A percentile compares a stretch with the other conserved stretches of the same genome.
Evolutionary conservation across 176 grass and related monocot genomes (phyloP).

Genomic region (Eragrostis curvula): DNA sequence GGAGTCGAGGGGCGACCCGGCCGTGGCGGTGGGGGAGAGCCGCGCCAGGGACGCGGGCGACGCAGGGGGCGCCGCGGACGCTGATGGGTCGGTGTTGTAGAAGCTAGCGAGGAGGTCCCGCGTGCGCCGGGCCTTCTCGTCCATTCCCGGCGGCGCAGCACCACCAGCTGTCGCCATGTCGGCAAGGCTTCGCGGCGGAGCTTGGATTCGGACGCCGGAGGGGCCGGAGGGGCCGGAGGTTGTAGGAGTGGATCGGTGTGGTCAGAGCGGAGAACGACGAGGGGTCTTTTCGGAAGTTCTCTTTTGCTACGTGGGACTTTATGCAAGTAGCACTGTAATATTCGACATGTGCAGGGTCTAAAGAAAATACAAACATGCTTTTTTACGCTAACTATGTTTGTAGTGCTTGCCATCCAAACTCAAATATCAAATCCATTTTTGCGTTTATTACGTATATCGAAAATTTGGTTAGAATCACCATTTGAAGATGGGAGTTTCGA

Average conservation of each 20-base stretch:
- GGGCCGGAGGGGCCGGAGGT: conserved; percentile 32
- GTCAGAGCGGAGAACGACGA: conserved; percentile 10
- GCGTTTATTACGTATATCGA: no score
- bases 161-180: conserved; percentile 39
- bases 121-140: conserved; percentile 94
- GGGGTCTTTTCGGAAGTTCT: conserved; percentile 36
- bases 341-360: no score
- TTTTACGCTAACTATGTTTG: no score
- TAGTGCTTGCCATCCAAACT: no score
- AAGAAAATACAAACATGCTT: no score
- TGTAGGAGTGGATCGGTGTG: conserved; percentile 22
- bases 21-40: conserved; percentile 31
- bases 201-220: conserved; percentile 26
- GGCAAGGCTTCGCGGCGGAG: not conserved
- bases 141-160: conserved; percentile 49
- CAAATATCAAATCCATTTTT: no score
- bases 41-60: conserved; percentile 14
- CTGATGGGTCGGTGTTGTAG: conserved; percentile 73
- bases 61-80: conserved; percentile 17
- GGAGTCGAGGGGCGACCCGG: conserved; percentile 73
- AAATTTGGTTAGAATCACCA: no score
- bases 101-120: conserved; percentile 95
- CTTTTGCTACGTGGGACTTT: not conserved
- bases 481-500: no score
- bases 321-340: no score